Conservation (phyloP, 2,329 filamentous ascomycete genomes). For the Chalara sp. region DNA sequence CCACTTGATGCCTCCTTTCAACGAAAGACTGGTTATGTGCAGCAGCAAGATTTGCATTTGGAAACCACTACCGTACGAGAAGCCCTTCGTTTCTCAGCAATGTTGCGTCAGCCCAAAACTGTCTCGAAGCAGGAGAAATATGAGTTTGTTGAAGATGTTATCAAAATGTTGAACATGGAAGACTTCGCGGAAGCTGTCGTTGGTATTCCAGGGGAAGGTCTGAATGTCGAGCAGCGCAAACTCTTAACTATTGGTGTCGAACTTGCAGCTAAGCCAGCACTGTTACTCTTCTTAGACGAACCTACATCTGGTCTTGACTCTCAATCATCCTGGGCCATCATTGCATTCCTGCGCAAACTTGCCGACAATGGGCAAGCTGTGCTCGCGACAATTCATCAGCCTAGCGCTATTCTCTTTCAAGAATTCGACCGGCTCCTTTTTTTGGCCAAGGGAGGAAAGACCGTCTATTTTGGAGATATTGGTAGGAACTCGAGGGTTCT, state of each 20-base stretch:
- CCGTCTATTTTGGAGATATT: constrained; percentile 78
- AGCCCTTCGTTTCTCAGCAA: constrained; percentile 77
- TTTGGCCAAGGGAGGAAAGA: constrained; percentile 68
- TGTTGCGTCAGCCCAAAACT: constrained; percentile 75
- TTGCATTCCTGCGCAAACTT: constrained; percentile 81
- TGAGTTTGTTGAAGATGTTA: constrained; percentile 84
- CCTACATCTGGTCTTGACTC: constrained; percentile 91
- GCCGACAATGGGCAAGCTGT: constrained; percentile 87
- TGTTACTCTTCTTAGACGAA: constrained; percentile 89
- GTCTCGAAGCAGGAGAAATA: constrained; percentile 71
- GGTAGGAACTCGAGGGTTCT: constrained; percentile 37
- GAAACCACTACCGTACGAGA: constrained; percentile 78
- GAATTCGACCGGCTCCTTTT: constrained; percentile 79
- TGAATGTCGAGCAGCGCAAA: constrained; percentile 65
- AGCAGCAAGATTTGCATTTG: constrained; percentile 88
- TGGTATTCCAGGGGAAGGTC: constrained; percentile 82
- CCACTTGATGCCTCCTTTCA: constrained; percentile 62
- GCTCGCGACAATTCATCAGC: constrained; percentile 93
- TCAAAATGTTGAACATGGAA: constrained; percentile 85
- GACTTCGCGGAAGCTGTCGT: constrained; percentile 88
- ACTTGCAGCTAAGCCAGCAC: constrained; percentile 81
- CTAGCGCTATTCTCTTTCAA: constrained; percentile 88
- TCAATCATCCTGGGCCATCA: constrained; percentile 90
- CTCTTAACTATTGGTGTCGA: constrained; percentile 95
- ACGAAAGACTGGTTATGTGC: constrained; percentile 85